Base-by-base conservation (phyloP, 108 stramenopile genomes). In the Nannochloropsis gaditana region DNA sequence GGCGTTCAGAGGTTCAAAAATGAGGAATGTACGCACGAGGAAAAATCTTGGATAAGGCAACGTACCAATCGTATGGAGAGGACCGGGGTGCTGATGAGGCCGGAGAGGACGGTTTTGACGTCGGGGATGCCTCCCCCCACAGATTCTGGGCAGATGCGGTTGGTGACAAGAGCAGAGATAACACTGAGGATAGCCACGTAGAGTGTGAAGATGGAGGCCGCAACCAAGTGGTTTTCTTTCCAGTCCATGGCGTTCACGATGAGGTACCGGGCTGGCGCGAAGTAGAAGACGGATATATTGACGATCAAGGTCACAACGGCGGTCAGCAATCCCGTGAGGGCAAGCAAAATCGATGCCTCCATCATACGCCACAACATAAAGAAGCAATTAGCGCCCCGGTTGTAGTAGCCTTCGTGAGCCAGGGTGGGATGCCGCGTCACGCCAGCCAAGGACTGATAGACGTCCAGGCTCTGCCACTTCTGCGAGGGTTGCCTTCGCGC, bases 41-140 rank as follows among this genome's bases (percentile, higher is more conserved):
- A 4, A 1, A 84, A 50, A 31, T 1, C 2, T 3, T 45, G 42
- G 45, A 42, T 31, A 79, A 59, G 41, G 31, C 42, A 9, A 21
- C 31, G 1, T 21, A 85, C 5, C 44, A 84, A 0, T 17, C 45
- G 21, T 11, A 42, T 9, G 5, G 84, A 79, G 17, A 84, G 44
- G 50, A 84, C 11, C 21, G 44, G 41, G 3, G 41, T 0, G 2
- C 80, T 84, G 19, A 87, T 84, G 21, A 21, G 5, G 19, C 85
- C 82, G 42, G 83, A 84, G 6, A 87, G 41, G 9, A 84, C 47
- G 11, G 45, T 83, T 79, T 88, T 88, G 85, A 90, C 88, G 19
- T 90, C 89, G 5, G 89, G 88, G 10, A 90, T 82, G 3, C 89
- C 89, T 9, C 87, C 83, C 9, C 89, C 89, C 5, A 85, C 43